phyloP scores from a whole-genome alignment of 2,329 filamentous ascomycete genomes.

The Cladophialophora bantiana region DNA sequence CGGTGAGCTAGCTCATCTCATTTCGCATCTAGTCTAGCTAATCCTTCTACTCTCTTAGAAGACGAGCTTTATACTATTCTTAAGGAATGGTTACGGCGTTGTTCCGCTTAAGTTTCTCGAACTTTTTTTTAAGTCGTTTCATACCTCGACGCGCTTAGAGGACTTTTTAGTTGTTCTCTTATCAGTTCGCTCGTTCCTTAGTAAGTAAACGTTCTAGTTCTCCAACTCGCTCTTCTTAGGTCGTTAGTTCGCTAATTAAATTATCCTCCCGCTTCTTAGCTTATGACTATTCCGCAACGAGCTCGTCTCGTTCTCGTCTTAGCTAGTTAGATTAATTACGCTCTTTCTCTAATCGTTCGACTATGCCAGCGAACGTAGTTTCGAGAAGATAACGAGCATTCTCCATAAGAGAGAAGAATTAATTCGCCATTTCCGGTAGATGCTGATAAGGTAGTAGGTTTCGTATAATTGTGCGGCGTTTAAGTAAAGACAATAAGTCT shows the following conservation, averaged over 20 bases:
- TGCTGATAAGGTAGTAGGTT: not conserved
- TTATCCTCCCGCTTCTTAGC: conserved; percentile 1
- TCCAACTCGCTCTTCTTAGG: conserved; percentile 4
- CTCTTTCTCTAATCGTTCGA: not conserved
- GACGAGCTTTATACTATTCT: conserved; percentile 3
- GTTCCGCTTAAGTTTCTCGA: conserved; percentile 4
- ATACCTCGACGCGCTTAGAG: too few relatives aligned
- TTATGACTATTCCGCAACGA: not conserved
- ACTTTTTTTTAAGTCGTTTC: too few relatives aligned
- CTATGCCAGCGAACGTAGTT: not conserved
- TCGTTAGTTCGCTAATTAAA: too few relatives aligned
- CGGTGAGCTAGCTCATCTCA: not conserved
- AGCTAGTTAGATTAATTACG: not conserved
- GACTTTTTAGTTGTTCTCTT: too few relatives aligned
- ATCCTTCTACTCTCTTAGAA: conserved; percentile 1
- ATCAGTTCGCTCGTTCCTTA: too few relatives aligned
- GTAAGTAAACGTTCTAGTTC: not conserved
- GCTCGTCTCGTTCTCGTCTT: conserved; percentile 1
- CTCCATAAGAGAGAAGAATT: conserved; percentile 43
- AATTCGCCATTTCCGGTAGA: not conserved
- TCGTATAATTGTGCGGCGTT: not conserved
- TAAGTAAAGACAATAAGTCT: not conserved
- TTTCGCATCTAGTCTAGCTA: not conserved
- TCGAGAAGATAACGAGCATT: not conserved
- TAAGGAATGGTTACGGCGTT: conserved; percentile 1